Base-by-base conservation (phyloP, 2,329 filamentous ascomycete species). In the Ophiocordyceps sinensis region DNA sequence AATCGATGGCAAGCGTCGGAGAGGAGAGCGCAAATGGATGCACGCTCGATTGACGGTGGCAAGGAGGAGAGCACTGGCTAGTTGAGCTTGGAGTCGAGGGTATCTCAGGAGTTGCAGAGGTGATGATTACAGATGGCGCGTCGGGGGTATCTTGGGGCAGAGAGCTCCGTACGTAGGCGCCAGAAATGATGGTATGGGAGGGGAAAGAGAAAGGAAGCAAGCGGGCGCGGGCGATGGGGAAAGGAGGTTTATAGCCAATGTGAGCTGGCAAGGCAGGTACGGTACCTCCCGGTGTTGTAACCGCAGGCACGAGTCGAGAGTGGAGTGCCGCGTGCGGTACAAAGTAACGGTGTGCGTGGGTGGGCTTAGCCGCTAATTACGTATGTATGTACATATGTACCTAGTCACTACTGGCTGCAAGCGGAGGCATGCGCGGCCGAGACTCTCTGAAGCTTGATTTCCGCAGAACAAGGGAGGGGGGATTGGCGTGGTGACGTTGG, bases 401-500 rank as follows among this genome's bases (percentile, higher is more conserved):
- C n/a, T n/a, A n/a, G n/a, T n/a, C n/a, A n/a, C n/a, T n/a, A n/a
- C n/a, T n/a, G n/a, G 40, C 37, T 30, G 38, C 37, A 41, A 43
- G 37, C 37, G 40, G 32, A 21, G 36, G 17, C 14, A 17, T 6
- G 36, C 36, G 23, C 39, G 41, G 38, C 36, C 36, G 28, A 37
- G 38, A 44, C 38, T 31, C 21, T 37, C 39, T 41, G 39, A 49
- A 47, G 41, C 47, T 47, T 49, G 49, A 44, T 49, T 44, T 39
- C n/a, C 37, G 29, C 17, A 26, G 38, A 14, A n/a, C 17, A 7
- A 23, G 28, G 47, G 40, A 41, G 49, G 28, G 28, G 36, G 32
- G 12, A 32, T 32, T 26, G 31, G 41, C 30, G n/a, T 41, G 51
- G 57, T 60, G 57, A 60, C 57, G 57, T 59, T 59, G 49, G 47